phyloP scores from a whole-genome alignment of 1,284 basidiomycete species.

The Pseudozyma thailandica region DNA sequence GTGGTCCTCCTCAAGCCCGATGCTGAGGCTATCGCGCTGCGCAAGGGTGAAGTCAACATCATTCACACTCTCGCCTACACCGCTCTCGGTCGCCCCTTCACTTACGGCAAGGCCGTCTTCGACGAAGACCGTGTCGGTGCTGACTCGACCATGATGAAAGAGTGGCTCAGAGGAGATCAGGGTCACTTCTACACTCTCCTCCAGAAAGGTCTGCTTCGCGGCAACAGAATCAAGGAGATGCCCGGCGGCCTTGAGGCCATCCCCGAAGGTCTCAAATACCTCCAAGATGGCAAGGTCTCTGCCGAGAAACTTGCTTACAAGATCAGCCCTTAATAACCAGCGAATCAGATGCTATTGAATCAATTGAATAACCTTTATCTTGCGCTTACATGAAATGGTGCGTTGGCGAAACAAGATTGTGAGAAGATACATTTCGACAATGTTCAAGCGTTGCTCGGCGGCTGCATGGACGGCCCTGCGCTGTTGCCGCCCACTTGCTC shows the following conservation, averaged over 20 bases:
- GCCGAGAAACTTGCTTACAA: conserved; percentile 61
- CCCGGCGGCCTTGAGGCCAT: conserved; percentile 52
- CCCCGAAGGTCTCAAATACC: conserved; percentile 51
- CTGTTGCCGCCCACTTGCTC: conserved; percentile 17
- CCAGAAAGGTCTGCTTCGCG: conserved; percentile 40
- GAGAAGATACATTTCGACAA: background rate
- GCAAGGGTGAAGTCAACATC: conserved; percentile 55
- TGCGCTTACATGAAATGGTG: too few species aligned
- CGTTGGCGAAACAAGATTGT: background rate
- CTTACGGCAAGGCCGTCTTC: conserved; percentile 49
- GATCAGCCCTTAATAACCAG: conserved; percentile 26
- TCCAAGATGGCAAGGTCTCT: conserved; percentile 57
- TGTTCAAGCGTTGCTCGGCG: conserved; percentile 1
- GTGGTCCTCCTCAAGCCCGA: conserved; percentile 58
- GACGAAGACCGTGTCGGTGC: conserved; percentile 33
- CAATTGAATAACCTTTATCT: too few species aligned
- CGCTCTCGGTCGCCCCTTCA: conserved; percentile 50
- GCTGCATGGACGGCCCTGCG: conserved; percentile 1
- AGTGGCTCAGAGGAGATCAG: conserved; percentile 48
- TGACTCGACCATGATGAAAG: conserved; percentile 39
- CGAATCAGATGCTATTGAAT: background rate
- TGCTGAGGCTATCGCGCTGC: conserved; percentile 49
- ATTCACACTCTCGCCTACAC: conserved; percentile 60
- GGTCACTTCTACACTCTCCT: conserved; percentile 55
- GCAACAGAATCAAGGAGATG: conserved; percentile 57